These are phyloP conservation scores for Flaveria brownii DNA, from an alignment of 129 eudicot genomes.

Conservation along the genomic window DNA sequence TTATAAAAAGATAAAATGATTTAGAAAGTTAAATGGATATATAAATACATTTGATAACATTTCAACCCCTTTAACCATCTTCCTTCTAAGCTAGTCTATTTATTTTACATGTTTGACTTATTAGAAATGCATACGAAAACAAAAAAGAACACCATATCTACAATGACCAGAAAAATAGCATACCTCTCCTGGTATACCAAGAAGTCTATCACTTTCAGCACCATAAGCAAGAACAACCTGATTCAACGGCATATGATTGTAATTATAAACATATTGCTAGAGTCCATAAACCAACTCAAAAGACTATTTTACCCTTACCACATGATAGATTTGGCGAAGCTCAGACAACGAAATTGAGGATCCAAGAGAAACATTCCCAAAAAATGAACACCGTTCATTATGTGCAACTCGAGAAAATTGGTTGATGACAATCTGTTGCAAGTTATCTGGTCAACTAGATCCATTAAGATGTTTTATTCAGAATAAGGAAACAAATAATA, in stretches of 20 bases:
- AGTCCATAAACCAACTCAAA: conserved; percentile 7
- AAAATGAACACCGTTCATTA: conserved; percentile 67
- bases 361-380: conserved; percentile 88
- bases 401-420: conserved; percentile 84
- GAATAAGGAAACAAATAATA: neutral
- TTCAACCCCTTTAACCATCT: neutral
- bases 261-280: conserved; percentile 5
- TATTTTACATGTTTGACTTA: neutral
- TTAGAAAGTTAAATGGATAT: neutral
- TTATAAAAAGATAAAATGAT: neutral
- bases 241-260: conserved; percentile 10
- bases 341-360: conserved; percentile 72
- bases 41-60: neutral
- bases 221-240: conserved; percentile 99
- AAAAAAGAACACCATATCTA: neutral
- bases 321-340: conserved; percentile 83
- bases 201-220: conserved; percentile 89
- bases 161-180: conserved; percentile 7
- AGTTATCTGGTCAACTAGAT: conserved; percentile 59
- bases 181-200: conserved; percentile 91
- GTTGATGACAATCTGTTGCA: conserved; percentile 94
- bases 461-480: conserved; percentile 34
- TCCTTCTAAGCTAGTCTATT: neutral
- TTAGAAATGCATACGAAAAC: neutral
- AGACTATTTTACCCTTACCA: conserved; percentile 53